phyloP scores from a whole-genome alignment of 306 rosid species.

The Dryas alaskensis region DNA sequence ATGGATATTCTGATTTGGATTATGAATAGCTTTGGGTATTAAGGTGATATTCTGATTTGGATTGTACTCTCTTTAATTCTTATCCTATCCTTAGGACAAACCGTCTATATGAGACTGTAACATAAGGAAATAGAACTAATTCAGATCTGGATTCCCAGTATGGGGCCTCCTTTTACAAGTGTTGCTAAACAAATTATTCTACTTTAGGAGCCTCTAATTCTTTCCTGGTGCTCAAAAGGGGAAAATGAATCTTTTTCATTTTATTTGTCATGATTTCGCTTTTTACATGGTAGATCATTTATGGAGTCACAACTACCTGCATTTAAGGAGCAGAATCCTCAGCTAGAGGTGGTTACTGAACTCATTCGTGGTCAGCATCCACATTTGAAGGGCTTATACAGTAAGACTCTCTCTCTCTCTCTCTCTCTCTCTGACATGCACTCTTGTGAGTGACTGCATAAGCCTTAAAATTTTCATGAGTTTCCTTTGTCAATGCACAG shows the following conservation, averaged over 20 bases:
- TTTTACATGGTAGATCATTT: conserved; percentile 60
- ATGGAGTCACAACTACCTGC: conserved; percentile 74
- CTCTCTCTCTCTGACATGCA: conserved; percentile 4
- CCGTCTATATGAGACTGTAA: background rate
- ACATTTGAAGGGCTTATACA: conserved; percentile 69
- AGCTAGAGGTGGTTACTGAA: conserved; percentile 76
- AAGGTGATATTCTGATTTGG: background rate
- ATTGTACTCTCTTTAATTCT: background rate
- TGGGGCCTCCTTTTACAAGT: background rate
- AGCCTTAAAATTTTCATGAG: background rate
- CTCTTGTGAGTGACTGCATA: background rate
- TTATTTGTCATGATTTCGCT: conserved; percentile 6
- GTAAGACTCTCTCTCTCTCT: conserved; percentile 43
- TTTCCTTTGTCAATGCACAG: conserved; percentile 42
- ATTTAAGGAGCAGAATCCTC: conserved; percentile 77
- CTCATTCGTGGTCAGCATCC: conserved; percentile 96
- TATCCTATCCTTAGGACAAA: background rate
- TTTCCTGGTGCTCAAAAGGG: background rate
- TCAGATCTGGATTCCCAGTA: background rate
- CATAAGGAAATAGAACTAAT: background rate
- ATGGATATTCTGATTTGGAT: background rate
- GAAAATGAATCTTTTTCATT: background rate
- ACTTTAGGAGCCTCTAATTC: background rate
- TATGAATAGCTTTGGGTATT: background rate
- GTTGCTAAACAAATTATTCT: background rate